Base-by-base conservation (phyloP, 768 basidiomycete species). In the Astraeus odoratus region DNA sequence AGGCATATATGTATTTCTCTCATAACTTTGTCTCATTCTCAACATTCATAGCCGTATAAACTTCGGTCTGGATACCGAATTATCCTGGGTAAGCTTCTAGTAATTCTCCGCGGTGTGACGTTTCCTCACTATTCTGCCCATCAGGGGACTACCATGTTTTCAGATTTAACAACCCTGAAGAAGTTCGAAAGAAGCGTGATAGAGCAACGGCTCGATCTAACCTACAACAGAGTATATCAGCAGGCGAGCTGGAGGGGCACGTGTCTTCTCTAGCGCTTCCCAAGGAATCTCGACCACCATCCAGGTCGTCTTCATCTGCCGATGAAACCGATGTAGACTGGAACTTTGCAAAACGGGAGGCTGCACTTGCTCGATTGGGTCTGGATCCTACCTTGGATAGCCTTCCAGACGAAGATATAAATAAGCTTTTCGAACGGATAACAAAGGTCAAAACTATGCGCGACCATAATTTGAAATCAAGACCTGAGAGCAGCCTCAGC, bases 301-400 rank as follows among this genome's bases (percentile, higher is more conserved):
- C 89, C 5, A 84, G 86, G 3, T 69, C 75, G 1, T 81, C 81
- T 10, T 85, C 84, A 1, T 77, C 77, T 3, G 77, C 77, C 19
- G 83, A 77, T 44, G 72, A 78, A 22, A 74, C 63, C 22, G 86
- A 90, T 51, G 86, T 92, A 35, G 96, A 99, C 62, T 99, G 96
- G 96, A 87, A 81, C n/a, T 98, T 83, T 63, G 96, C 96, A 5
- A 87, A 89, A 60, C 79, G 93, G 7, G 96, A 99, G 66, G 93
- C 93, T 5, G 94, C 91, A 3, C 73, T 93, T 29, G 86, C 89
- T 1, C 76, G 85, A 39, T 71, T 96, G 15, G 93, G 93, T 3
- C 66, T 89, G 26, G 90, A 95, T 56, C 90, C 95, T 13, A 77
- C 87, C 12, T 74, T 99, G 20, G 92, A 98, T 63, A 89, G 85